Percentiles rank a stretch among this genome's conserved stretches.
These are phyloP conservation scores for Cryptococcus floricola DNA, from an alignment of 1,284 basidiomycete genomes.

Conservation along the genomic window DNA sequence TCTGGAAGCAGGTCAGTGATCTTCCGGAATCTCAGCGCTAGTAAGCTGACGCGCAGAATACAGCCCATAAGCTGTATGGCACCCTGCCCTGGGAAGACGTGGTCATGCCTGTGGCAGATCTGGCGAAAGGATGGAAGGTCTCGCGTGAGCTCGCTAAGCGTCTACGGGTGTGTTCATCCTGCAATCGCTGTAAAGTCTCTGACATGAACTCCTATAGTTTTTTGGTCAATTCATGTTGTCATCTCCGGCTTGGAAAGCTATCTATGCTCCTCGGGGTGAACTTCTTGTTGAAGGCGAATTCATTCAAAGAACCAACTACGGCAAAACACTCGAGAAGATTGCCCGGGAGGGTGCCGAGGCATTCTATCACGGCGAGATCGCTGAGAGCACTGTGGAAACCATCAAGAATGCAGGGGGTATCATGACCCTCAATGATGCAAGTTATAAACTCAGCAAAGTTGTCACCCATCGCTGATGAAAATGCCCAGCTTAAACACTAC, in stretches of 20 bases:
- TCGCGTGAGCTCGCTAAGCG: slow-evolving; percentile 67
- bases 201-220: slow-evolving; percentile 27
- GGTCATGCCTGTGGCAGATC: slow-evolving; percentile 66
- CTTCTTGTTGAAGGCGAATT: slow-evolving; percentile 70
- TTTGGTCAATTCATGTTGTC: slow-evolving; percentile 63
- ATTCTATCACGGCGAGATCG: slow-evolving; percentile 47
- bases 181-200: not conserved
- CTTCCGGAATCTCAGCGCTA: not conserved
- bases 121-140: slow-evolving; percentile 75
- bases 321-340: slow-evolving; percentile 40
- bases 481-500: slow-evolving; percentile 53
- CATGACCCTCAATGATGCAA: slow-evolving; percentile 41
- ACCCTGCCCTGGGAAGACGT: slow-evolving; percentile 70
- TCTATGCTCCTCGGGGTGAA: slow-evolving; percentile 76
- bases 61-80: slow-evolving; percentile 45
- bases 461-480: not conserved
- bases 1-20: slow-evolving; percentile 53
- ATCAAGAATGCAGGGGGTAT: slow-evolving; percentile 40
- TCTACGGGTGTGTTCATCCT: slow-evolving; percentile 57
- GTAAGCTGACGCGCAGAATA: not conserved
- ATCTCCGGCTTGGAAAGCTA: slow-evolving; percentile 69
- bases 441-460: slow-evolving; percentile 5
- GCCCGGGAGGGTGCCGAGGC: slow-evolving; percentile 39
- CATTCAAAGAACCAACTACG: slow-evolving; percentile 61
- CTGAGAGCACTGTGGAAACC: slow-evolving; percentile 39